phyloP scores from a whole-genome alignment of 2,329 filamentous ascomycete species.

The Fusarium torulosum region DNA sequence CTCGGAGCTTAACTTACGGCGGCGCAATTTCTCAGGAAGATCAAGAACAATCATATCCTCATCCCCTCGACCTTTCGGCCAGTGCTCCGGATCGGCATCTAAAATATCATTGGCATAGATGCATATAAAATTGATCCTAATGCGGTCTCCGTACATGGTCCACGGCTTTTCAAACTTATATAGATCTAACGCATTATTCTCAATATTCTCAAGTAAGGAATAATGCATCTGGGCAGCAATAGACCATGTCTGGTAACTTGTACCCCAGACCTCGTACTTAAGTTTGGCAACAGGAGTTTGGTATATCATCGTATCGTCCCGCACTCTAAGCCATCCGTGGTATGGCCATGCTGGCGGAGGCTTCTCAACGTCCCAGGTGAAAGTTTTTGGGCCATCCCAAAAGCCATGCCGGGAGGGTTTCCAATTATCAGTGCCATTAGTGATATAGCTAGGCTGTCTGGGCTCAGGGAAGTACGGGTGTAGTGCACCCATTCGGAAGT shows the following conservation, averaged over 20 bases:
- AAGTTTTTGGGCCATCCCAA: conserved; percentile 13
- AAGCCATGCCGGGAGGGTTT: conserved; percentile 8
- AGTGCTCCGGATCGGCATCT: conserved; percentile 4
- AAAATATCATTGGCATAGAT: conserved; percentile 22
- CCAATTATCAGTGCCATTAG: conserved; percentile 8
- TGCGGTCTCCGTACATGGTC: conserved; percentile 22
- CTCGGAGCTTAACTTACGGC: conserved; percentile 31
- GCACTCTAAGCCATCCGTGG: conserved; percentile 20
- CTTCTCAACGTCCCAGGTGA: background rate
- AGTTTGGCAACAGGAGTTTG: conserved; percentile 12
- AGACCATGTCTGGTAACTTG: conserved; percentile 15
- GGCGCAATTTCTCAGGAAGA: conserved; percentile 13
- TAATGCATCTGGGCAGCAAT: conserved; percentile 28
- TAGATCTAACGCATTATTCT: conserved; percentile 13
- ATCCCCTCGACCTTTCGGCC: no score
- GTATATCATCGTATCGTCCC: conserved; percentile 8
- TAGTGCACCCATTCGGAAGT: conserved; percentile 25
- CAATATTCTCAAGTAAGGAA: conserved; percentile 25
- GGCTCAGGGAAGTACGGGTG: conserved; percentile 25
- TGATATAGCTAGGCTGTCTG: background rate
- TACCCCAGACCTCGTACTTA: conserved; percentile 23
- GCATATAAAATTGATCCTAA: conserved; percentile 33
- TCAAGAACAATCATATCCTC: no score
- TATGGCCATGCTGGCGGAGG: background rate
- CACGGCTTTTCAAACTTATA: conserved; percentile 22